Evolutionary conservation across 2,329 filamentous ascomycete species (phyloP).

Genomic region (Colletotrichum somersetense): DNA sequence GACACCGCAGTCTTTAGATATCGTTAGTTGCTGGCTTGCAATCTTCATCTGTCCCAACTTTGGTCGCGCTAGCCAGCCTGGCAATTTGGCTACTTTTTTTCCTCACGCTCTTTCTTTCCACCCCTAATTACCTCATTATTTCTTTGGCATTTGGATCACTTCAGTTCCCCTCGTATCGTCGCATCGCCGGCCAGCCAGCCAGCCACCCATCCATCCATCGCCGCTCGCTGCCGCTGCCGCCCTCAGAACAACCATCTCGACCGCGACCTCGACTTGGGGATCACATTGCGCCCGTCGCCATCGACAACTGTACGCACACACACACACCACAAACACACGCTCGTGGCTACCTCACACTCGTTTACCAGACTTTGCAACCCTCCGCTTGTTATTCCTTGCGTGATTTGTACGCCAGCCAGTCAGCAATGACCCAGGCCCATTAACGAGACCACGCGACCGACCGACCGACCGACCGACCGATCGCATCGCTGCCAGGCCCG

Average conservation of each 20-base stretch:
- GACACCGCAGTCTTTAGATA: conserved; percentile 22
- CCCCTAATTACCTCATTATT: conserved; percentile 21
- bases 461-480: conserved; percentile 26
- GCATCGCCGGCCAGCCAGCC: conserved; percentile 23
- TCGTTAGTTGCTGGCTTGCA: conserved; percentile 24
- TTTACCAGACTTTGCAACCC: conserved; percentile 12
- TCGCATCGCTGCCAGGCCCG: conserved; percentile 47
- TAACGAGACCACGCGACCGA: conserved; percentile 43
- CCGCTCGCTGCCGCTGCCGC: conserved; percentile 7
- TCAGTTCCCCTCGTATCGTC: conserved; percentile 11
- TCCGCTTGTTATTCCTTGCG: conserved; percentile 24
- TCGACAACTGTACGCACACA: conserved; percentile 1
- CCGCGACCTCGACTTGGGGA: conserved; percentile 6
- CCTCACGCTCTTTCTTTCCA: conserved; percentile 36
- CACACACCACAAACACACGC: conserved; percentile 3
- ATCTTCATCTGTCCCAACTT: conserved; percentile 31
- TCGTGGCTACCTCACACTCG: conserved; percentile 24
- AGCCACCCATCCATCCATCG: background rate
- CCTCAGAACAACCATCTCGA: conserved; percentile 15
- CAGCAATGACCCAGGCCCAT: conserved; percentile 47
- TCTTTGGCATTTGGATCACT: background rate
- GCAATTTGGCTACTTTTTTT: conserved; percentile 31
- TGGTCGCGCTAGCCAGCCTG: conserved; percentile 36
- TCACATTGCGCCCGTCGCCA: conserved; percentile 22
- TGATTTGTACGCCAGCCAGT: conserved; percentile 28